Base-by-base conservation (phyloP, 306 rosid species). In the Amphicarpaea edgeworthii region DNA sequence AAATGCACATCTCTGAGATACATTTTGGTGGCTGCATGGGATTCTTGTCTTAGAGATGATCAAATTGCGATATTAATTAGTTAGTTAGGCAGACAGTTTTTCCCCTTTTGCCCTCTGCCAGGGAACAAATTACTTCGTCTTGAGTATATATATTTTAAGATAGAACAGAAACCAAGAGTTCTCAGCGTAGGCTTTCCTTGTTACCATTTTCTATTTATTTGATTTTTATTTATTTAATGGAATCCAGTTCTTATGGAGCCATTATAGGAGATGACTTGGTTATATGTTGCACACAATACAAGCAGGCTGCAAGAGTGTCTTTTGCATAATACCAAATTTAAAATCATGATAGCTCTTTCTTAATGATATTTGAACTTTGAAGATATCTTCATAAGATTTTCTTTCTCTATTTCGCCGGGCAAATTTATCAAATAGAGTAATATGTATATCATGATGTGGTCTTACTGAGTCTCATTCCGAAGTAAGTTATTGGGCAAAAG, bases 171-270 rank as follows among this genome's bases (percentile, higher is more conserved):
- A 53, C 70, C 63, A 75, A 32, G 73, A 81, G 78, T 47, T 78
- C 45, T 46, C 67, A 54, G 59, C 11, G 12, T 77, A 82, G 79
- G 68, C 37, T 42, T 71, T 66, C 32, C 41, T 70, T 16, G 26
- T 64, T 34, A 16, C 64, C 19, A 73, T 68, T 68, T n/a, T 65
- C 23, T 67, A 42, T 14, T 46, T 20, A 43, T 70, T 70, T 34
- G 8, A 68, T 59, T 81, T 30, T 60, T 78, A 81, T 78, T 81
- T 45, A 81, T 73, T 72, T 77, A 73, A 68, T 68, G 6, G 65
- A 84, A 50, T 20, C 51, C 51, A 8, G 6, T 54, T 38, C 42
- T 69, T n/a, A 6, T 60, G 65, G 38, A 20, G 42, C 34, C 59
- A 67, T 28, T 54, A 41, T 42, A 15, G 8, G 58, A 7, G 58